Evolutionary conservation across 805 yeast species (phyloP), one percentile per base, ranked within the genome.

Genomic region (Candida wancherniae): DNA sequence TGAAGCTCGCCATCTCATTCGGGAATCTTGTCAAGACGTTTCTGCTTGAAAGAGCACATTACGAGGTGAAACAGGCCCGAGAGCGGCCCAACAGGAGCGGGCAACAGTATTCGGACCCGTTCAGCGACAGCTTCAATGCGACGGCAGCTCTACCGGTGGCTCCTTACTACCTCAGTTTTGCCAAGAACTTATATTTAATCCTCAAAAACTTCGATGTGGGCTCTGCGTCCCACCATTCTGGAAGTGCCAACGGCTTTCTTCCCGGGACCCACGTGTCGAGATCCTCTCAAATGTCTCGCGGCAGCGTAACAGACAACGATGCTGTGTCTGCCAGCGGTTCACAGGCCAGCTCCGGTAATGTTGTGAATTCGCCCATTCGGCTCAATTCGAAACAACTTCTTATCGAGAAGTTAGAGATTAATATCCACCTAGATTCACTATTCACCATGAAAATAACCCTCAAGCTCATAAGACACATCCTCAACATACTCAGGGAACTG

Each of bases 391-490:
- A 55, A 22, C 71, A 66, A 33, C 50, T 66, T 24, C 50, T 61
- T 22, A 63, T 66, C 14, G 71, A 66, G 35, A 66, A 65, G 44
- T 47, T 66, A 24, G 71, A 66, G 37, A 61, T 65, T 27, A 66
- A 64, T 34, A 64, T 65, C 25, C 44, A 51, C 17, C 50, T 66
- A 29, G 71, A 66, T 40, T 54, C 48, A 13, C 41, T 65, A 24
- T 66, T 65, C 40, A 59, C 61, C 6, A 58, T 52, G 45, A 63
- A 59, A 39, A 55, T 55, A 26, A 45, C 60, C 27, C 41, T 64
- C 17, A 47, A 54, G 39, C 37, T 65, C 22, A 30, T 64, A 4
- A 30, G 50, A 10, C 45, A 44, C 31, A 48, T 64, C 17, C 55
- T 52, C 25, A 39, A 39, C 11, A 51, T 52, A 7, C 34, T 65